These are phyloP conservation scores for Boletus rex-veris DNA, from an alignment of 768 basidiomycete species.

Conservation along the genomic window DNA sequence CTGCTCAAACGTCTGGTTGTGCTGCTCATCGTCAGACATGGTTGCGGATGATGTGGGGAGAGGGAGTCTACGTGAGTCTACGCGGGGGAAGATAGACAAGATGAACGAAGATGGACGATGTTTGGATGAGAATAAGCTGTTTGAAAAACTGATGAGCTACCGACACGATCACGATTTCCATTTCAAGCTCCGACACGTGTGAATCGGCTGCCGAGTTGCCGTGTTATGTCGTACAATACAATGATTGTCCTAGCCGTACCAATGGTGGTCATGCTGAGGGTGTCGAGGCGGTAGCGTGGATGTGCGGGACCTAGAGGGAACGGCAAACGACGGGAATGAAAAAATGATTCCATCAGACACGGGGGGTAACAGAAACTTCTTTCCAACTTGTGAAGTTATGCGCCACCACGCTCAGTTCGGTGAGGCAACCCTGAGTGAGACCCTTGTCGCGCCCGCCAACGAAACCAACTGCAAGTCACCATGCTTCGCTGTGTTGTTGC, in stretches of 20 bases:
- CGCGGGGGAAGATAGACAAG: conserved; percentile 18
- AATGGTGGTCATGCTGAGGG: too few relatives aligned
- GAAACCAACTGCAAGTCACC: neutral
- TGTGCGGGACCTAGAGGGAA: neutral
- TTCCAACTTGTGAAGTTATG: neutral
- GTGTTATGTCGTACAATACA: neutral
- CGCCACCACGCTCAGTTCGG: neutral
- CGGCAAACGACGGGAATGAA: neutral
- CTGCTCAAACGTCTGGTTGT: conserved; percentile 86
- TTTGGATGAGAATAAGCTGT: conserved; percentile 22
- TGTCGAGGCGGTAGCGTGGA: too few relatives aligned
- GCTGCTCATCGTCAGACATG: conserved; percentile 94
- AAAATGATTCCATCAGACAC: too few relatives aligned
- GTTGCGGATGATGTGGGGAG: conserved; percentile 26
- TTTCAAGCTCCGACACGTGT: conserved; percentile 42
- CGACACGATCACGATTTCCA: conserved; percentile 24
- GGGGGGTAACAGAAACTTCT: too few relatives aligned
- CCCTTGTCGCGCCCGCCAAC: neutral
- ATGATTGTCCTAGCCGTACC: too few relatives aligned
- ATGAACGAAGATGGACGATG: conserved; percentile 25
- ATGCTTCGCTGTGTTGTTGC: neutral
- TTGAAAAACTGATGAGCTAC: conserved; percentile 9
- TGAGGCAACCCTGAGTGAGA: too few relatives aligned
- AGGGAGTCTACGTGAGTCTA: conserved; percentile 24
- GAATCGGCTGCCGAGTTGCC: conserved; percentile 22